Evolutionary conservation across 1,284 basidiomycete species (phyloP).

Genomic region (Neolentinus lepideus): DNA sequence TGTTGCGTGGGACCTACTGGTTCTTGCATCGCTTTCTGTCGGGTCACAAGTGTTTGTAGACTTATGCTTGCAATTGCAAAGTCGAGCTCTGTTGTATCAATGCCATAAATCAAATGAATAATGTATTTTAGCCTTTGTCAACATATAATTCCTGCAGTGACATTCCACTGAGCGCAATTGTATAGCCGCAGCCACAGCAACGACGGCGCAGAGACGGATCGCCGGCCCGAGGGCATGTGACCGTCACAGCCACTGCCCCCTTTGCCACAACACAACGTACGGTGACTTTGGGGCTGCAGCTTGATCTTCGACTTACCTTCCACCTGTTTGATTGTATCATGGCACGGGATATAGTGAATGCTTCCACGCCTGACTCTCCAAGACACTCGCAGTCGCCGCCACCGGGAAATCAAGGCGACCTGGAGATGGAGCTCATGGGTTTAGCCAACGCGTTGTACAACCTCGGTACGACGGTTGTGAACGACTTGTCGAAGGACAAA

Average conservation of each 20-base stretch:
- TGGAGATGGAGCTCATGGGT: slow-evolving; percentile 67
- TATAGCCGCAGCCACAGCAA: too few species aligned
- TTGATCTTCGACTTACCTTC: too few species aligned
- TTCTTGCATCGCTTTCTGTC: background rate
- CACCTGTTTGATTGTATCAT: too few species aligned
- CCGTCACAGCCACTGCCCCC: too few species aligned
- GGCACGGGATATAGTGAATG: background rate
- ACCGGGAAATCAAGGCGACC: slow-evolving; percentile 56
- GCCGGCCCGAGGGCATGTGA: too few species aligned
- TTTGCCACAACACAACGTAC: too few species aligned
- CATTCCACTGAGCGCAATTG: too few species aligned
- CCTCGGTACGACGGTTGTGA: slow-evolving; percentile 70
- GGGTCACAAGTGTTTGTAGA: too few species aligned
- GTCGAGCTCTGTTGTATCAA: background rate
- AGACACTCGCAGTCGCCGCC: slow-evolving; percentile 67
- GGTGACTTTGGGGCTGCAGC: too few species aligned
- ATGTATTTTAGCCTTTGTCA: background rate
- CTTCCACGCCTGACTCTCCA: slow-evolving; percentile 61
- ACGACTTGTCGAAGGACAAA: slow-evolving; percentile 69
- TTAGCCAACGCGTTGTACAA: slow-evolving; percentile 72
- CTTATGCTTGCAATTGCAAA: background rate
- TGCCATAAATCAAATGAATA: background rate
- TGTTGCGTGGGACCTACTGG: too few species aligned
- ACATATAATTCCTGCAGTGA: too few species aligned
- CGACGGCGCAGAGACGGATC: too few species aligned